phyloP scores from a whole-genome alignment of 768 basidiomycete genomes.

The Fistulinella prunicolor region DNA sequence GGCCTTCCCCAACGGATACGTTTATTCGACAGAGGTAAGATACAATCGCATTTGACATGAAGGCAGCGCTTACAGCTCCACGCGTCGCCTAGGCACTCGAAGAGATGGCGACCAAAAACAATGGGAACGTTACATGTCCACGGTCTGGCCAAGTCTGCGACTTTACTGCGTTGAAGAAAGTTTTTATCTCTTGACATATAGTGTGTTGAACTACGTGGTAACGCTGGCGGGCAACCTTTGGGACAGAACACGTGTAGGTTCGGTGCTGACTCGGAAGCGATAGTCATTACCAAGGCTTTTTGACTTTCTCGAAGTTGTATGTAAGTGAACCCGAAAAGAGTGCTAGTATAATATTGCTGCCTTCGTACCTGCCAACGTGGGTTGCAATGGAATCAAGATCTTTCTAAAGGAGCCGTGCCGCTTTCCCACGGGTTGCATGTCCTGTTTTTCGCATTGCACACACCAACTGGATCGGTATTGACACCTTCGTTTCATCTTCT shows the following conservation, averaged over 20 bases:
- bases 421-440: constrained; percentile 13
- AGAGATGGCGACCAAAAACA: constrained; percentile 81
- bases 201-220: too few species aligned
- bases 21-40: constrained; percentile 89
- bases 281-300: constrained; percentile 9
- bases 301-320: constrained; percentile 11
- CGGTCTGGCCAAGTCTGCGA: constrained; percentile 62
- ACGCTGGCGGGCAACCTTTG: neutral
- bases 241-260: constrained; percentile 15
- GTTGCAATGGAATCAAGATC: constrained; percentile 27
- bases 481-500: constrained; percentile 4
- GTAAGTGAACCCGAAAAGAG: constrained; percentile 17
- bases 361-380: constrained; percentile 23
- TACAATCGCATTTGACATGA: constrained; percentile 6
- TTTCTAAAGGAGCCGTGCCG: constrained; percentile 3
- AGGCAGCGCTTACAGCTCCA: constrained; percentile 12
- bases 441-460: neutral
- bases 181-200: constrained; percentile 90
- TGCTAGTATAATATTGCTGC: constrained; percentile 1
- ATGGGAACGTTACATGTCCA: constrained; percentile 82
- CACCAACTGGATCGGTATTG: neutral
- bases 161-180: constrained; percentile 72
- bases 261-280: constrained; percentile 22
- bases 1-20: constrained; percentile 87
- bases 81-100: constrained; percentile 61